Evolutionary conservation across 2,329 filamentous ascomycete species (phyloP), one percentile per base, ranked within the genome.

Genomic region (Scedosporium apiospermum): DNA sequence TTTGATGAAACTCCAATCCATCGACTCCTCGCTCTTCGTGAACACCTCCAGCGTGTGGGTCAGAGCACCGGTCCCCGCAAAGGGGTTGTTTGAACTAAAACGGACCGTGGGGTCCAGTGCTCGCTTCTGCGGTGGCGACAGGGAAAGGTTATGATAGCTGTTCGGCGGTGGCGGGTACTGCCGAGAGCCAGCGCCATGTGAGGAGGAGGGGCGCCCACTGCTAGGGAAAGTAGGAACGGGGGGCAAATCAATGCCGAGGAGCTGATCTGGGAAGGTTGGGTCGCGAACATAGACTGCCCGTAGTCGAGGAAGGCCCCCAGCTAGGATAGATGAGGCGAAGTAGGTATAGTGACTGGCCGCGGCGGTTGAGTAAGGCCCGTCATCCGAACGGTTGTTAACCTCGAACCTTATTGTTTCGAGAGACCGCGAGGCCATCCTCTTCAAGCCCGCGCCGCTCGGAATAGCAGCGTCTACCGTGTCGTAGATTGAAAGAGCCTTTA

Each of bases 211-310:
- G 3, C 73, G 74, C 30, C 68, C 67, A 44, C 72, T 73, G 3
- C 73, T 75, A 16, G 73, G 75, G 62, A 76, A 79, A 6, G 72
- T 71, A 0, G 77, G 76, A 38, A 74, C 78, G 0, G 90, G 88
- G 1, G 88, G 89, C 1, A 87, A 76, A 2, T 90, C 88, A 1
- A 87, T 87, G 14, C 79, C 80, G 53, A 92, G 81, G 5, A 97
- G 83, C 10, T 88, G 82, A 67, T 96, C 91, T 1, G 92, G 87
- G 71, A 98, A 96, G 59, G 84, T 81, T 27, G 88, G 84, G 69
- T 97, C 92, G 60, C 91, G 88, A 18, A 97, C 93, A 71, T 96
- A 97, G 6, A 98, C 82, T 23, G 87, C 84, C 42, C 82, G 82
- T 7, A 98, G 80, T 42, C 82, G 83, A 1, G 92, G 91, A 6